Evolutionary conservation across 2,329 filamentous ascomycete genomes (phyloP), one percentile per base, ranked within the genome.

Genomic region (Biscogniauxia mediterranea): DNA sequence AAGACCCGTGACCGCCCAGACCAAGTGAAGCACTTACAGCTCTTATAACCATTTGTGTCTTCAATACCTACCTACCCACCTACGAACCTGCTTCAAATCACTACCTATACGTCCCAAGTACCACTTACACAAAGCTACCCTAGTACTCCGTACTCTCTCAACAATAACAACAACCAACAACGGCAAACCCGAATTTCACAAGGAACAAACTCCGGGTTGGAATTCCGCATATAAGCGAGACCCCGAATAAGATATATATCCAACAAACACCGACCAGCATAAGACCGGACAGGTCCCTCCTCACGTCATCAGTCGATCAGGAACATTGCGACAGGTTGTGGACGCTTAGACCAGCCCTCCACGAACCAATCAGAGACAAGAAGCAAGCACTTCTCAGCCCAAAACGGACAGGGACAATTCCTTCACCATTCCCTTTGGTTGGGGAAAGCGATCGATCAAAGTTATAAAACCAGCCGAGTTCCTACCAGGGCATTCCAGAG

Each of bases 351-450:
- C 26, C 46, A 38, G 49, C 17, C 32, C 17, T n/a, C 32, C 49
- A 20, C 25, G n/a, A 50, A 26, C 58, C 62, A 64, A 62, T 61
- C 56, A 64, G 50, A 52, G 46, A 26, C 32, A 25, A 25, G 60
- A 11, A 57, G 52, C 51, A 49, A 46, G 46, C 54, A 55, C 32
- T 54, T 51, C 57, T 23, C 56, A 56, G 25, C 61, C 61, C 26
- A 51, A 62, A 62, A 50, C 20, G 42, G 58, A 53, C 50, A 59
- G 20, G 54, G n/a, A 4, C 32, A 53, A 23, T n/a, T 26, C 19
- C 28, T 11, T 57, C 42, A 13, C 9, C 50, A 52, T 52, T 21
- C 50, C 19, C 19, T 25, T 1, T 19, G 46, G 46, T 50, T 7
- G 9, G n/a, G n/a, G 17, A 6, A 50, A 32, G 7, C 46, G 46